Evolutionary conservation across 495 filamentous ascomycete species (phyloP), one percentile per base, ranked within the genome.

Genomic region (Penicillium cinerascens): DNA sequence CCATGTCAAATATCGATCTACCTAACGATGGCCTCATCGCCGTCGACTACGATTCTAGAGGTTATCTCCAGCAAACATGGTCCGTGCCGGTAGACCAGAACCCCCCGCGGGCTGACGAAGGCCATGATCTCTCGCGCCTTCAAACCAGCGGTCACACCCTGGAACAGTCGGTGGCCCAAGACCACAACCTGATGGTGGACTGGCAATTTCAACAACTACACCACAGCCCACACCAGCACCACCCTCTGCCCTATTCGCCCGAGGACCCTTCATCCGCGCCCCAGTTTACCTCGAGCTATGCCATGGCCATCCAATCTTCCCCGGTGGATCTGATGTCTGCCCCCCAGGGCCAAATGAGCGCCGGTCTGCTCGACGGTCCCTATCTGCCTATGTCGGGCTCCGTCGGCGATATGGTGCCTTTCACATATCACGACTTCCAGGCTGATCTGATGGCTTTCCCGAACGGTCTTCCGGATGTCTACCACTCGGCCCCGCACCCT

Each of bases 391-490:
- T 89, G 47, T 79, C 87, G 8, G 82, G 81, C 38, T 73, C 79
- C 11, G 78, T 84, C 47, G 85, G 29, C 11, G 8, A 87, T 38
- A 75, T 82, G 52, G 82, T 90, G 64, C 79, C 84, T 13, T 83
- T 84, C 52, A 81, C 87, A 33, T 91, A 87, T 78, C 87, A 87
- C 56, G 87, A 91, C 61, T 84, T 91, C 55, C 82, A 84, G 49
- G 65, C 78, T 25, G 79, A 82, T 52, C 51, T 77, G 48, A 72
- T 80, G 70, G 71, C 74, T 21, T 82, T 80, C 46, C 67, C 69
- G 55, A 73, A 84, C 45, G 82, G 80, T 4, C 72, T 87, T 29
- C 74, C 79, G 20, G 78, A 79, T 55, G 59, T 79, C 46, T 64
- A 73, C 21, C 76, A 78, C 49, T 81, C 76, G 44, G 60, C 70